Evolutionary conservation across 2,329 filamentous ascomycete species (phyloP), one percentile per base, ranked within the genome.

Genomic region (Cladosporium halotolerans): DNA sequence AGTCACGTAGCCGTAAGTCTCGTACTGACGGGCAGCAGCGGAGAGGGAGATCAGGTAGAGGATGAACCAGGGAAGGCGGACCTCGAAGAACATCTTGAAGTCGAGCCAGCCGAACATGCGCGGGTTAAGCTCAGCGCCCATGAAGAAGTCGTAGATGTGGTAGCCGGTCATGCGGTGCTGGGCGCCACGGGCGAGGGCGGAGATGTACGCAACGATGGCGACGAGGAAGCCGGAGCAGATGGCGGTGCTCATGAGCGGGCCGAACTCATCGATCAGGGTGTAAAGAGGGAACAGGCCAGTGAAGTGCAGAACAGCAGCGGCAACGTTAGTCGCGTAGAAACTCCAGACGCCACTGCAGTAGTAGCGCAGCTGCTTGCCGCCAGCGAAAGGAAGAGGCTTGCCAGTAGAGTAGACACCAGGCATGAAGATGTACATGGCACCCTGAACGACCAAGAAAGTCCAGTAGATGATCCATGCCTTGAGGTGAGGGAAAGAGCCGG

Each of bases 21-120:
- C 89, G 63, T 89, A 89, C 70, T 96, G 91, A 58, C 88, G 83
- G 41, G 87, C 83, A 39, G 88, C 89, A 9, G 89, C 81, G 39
- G 85, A 89, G 55, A 86, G 79, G 54, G 84, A 85, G 41, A 92
- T 77, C 55, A 92, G 81, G 65, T 95, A 85, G 42, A 96, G 79
- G 60, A 95, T 91, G 72, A 85, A 96, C 90, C 90, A 96, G 36
- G 90, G 90, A 59, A 96, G 80, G 62, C 90, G 86, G 57, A 96
- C 89, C 70, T 96, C 90, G 66, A 89, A 93, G 74, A 96, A 96
- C 89, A 95, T 93, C 75, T 95, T 95, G 75, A 93, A 89, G 72
- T 95, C 89, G 47, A 95, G 73, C 61, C 89, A 84, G 53, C 84
- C 85, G 66, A 70, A 70, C 62, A 96, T 81, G 60, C 89, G 80